Base-by-base conservation (phyloP, 2,329 filamentous ascomycete species). In the Talaromyces sp. region DNA sequence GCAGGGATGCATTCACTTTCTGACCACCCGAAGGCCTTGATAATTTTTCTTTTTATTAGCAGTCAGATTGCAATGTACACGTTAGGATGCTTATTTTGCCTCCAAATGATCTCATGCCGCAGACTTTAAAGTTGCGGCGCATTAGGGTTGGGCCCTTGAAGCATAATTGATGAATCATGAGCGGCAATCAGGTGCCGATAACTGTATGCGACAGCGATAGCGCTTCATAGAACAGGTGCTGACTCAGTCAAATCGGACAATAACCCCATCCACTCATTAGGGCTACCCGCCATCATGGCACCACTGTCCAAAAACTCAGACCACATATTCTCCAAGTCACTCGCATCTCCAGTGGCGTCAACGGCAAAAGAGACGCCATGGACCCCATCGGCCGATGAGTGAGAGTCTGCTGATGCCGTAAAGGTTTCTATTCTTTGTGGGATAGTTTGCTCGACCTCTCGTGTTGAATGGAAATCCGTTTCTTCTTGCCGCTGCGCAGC, bases 271-370 rank as follows among this genome's bases (percentile, higher is more conserved):
- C 74, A 76, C 37, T 75, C 74, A 1, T 73, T 68, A 3, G 68
- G 68, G 9, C 66, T 70, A 24, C 72, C 54, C 2, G 64, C 66
- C 19, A 72, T 35, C 45, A 71, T 67, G 9, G 67, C 69, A 5
- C 73, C 68, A n/a, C 63, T 70, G 2, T 76, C 70, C 22, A 76
- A 64, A 64, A 75, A 69, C 31, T 76, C 73, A 3, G 68, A 65
- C 74, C 74, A 76, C 27, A 75, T 66, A 37, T 74, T 75, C 45
- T 76, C 75, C 2, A 76, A 57, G 11, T 70, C 70, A 3, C 60
- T 59, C 5, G 66, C 60, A 19, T 39, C 57, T 16, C 33, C 39
- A 22, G 63, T 54, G 35, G 50, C 63, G 43, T 50, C 60, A 33
- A 45, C 52, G 33, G 60, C 11, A 43, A 56, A 63, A 7, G 37